A percentile compares a stretch with the other conserved stretches of the same genome.
These are phyloP conservation scores for Cucumis cinereus DNA, from an alignment of 306 rosid species.

Conservation along the genomic window DNA sequence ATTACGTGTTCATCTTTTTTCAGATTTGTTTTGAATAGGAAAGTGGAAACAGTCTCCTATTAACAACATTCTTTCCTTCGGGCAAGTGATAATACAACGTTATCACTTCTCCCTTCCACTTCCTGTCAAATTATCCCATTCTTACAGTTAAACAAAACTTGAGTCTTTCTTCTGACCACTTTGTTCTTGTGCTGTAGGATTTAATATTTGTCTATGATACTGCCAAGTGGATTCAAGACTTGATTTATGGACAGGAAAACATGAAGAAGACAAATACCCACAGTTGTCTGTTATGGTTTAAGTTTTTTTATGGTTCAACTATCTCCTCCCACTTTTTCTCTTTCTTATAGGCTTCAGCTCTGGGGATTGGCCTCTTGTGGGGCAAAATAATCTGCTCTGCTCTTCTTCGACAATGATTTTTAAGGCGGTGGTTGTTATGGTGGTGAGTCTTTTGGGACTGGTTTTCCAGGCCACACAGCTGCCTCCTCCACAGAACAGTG, in stretches of 20 bases:
- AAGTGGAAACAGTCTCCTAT: not conserved
- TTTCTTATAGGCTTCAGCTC: not conserved
- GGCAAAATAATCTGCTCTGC: not conserved
- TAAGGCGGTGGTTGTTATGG: slow-evolving; percentile 13
- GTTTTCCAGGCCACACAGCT: slow-evolving; percentile 36
- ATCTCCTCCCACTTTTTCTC: not conserved
- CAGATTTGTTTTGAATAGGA: not conserved
- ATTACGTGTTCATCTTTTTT: not conserved
- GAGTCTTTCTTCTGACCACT: not conserved
- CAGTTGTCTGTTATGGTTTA: not conserved
- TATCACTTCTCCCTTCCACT: not conserved
- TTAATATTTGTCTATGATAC: not conserved
- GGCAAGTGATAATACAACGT: not conserved
- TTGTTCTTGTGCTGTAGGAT: not conserved
- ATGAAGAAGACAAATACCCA: not conserved
- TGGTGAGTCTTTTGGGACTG: slow-evolving; percentile 61
- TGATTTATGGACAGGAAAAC: not conserved
- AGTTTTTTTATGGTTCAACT: not conserved
- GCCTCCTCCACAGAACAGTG: slow-evolving; percentile 9
- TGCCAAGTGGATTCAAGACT: not conserved
- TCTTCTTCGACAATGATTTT: slow-evolving; percentile 25
- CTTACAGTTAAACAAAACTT: not conserved
- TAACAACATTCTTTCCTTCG: not conserved
- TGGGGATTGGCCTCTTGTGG: not conserved
- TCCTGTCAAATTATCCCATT: not conserved